Base-by-base conservation (phyloP, 306 rosid species). In the Gleditsia sinensis region DNA sequence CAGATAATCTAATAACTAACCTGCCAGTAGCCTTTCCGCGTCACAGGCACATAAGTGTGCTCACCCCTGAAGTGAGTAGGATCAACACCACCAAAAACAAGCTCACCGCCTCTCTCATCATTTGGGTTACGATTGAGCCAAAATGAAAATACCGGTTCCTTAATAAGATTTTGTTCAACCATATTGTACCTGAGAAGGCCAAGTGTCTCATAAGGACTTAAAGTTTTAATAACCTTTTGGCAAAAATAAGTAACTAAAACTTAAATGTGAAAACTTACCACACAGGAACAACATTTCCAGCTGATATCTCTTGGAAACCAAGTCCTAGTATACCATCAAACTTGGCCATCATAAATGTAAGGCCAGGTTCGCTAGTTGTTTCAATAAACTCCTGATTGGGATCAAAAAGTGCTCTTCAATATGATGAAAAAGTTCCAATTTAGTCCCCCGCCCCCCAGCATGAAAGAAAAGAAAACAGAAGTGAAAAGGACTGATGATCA, bases 11-110 rank as follows among this genome's bases (percentile, higher is more conserved):
- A 20, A 69, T 60, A 23, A 82, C 75, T 69, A 72, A 91, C 98
- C 98, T 91, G 95, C 97, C 98, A 94, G 83, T 94, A 94, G 57
- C 98, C 97, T 80, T 88, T 94, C 49, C 56, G 78, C 39, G 90
- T 87, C 57, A 94, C 97, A 8, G 97, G 97, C 25, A 91, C 98
- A 60, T 85, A 94, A 6, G 91, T 86, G 83, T 92, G 99, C 63
- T 88, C 46, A 58, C 97, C 98, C 86, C 70, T 83, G 72, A 71
- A 91, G 83, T 94, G 98, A 65, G 82, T 86, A 37, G 95, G 89
- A 86, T 91, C 97, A 55, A 88, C 90, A 65, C 98, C 98, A 9
- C 98, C 98, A 75, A 94, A 94, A 43, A 94, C 98, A 74, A 94
- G 72, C 73, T 94, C 97, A n/a, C 98, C 98, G 13, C 98, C 98